These are phyloP conservation scores for button mushroom (Agaricus bisporus) DNA, from an alignment of 768 basidiomycete species.

Conservation along the genomic window DNA sequence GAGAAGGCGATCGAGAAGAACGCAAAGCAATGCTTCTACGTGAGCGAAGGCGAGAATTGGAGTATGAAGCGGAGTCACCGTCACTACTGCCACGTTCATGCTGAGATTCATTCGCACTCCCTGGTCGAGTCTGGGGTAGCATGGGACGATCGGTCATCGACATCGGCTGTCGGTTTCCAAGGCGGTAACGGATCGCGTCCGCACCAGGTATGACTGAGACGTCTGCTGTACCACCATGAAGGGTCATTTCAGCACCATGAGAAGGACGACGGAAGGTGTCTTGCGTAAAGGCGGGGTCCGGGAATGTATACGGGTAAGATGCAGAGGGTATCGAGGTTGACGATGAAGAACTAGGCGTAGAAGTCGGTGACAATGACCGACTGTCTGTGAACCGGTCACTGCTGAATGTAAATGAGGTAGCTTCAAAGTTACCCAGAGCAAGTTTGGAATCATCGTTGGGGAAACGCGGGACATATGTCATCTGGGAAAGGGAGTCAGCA, in stretches of 20 bases:
- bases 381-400: conserved; percentile 33
- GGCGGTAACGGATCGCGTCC: conserved; percentile 57
- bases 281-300: conserved; percentile 44
- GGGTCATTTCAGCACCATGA: conserved; percentile 55
- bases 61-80: conserved; percentile 35
- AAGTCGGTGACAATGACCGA: conserved; percentile 67
- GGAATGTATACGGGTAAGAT: conserved; percentile 56
- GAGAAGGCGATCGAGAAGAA: conserved; percentile 46
- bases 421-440: conserved; percentile 11
- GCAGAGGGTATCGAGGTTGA: conserved; percentile 61
- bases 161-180: conserved; percentile 42
- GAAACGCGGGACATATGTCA: conserved; percentile 22
- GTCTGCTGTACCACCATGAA: conserved; percentile 72
- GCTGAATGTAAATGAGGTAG: conserved; percentile 10
- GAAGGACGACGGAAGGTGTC: conserved; percentile 51
- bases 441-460: conserved; percentile 23
- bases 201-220: conserved; percentile 46
- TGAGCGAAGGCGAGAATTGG: conserved; percentile 35
- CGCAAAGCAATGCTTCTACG: conserved; percentile 37
- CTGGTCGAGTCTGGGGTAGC: conserved; percentile 41
- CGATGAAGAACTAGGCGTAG: conserved; percentile 56
- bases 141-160: conserved; percentile 41
- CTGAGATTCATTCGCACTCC: conserved; percentile 44
- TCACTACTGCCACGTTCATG: conserved; percentile 53
- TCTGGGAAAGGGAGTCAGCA: conserved; percentile 31